Evolutionary conservation across 352 stramenopile species (phyloP).

Genomic region (Pythium pectinolyticum): DNA sequence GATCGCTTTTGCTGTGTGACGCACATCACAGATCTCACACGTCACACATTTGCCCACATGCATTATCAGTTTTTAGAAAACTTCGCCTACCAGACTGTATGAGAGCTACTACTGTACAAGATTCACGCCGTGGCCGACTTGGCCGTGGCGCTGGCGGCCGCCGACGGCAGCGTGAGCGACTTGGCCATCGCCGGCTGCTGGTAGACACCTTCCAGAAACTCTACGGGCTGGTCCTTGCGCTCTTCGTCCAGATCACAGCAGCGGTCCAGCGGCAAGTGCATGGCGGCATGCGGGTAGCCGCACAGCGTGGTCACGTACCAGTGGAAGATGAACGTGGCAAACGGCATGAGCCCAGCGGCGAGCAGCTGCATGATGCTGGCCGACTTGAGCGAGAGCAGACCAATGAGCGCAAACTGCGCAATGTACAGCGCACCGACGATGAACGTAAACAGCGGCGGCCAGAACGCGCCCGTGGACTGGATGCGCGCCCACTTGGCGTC

Average conservation of each 20-base stretch:
- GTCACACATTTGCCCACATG: no score
- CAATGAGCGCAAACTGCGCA: conserved; percentile 62
- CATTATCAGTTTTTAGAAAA: no score
- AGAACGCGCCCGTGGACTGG: conserved; percentile 66
- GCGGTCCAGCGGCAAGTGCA: conserved; percentile 61
- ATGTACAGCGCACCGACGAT: conserved; percentile 63
- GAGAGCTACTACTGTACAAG: neutral
- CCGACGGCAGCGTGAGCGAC: conserved; percentile 21
- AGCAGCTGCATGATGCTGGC: conserved; percentile 46
- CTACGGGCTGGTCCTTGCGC: conserved; percentile 49
- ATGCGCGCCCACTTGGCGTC: conserved; percentile 52
- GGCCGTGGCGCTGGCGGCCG: conserved; percentile 8
- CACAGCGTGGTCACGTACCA: conserved; percentile 61
- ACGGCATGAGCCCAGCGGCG: conserved; percentile 42
- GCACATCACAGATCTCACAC: no score
- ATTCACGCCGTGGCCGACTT: neutral
- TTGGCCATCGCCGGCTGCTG: conserved; percentile 64
- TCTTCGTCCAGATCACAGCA: conserved; percentile 65
- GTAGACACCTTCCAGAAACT: conserved; percentile 70
- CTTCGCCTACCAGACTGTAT: no score
- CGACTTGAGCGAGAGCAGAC: conserved; percentile 65
- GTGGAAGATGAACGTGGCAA: conserved; percentile 62
- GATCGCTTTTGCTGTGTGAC: no score
- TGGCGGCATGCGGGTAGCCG: conserved; percentile 42
- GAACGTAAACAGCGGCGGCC: conserved; percentile 68